These are phyloP conservation scores for Cokeromyces recurvatus DNA, from an alignment of 371 early-diverging fungal species.

Conservation along the genomic window DNA sequence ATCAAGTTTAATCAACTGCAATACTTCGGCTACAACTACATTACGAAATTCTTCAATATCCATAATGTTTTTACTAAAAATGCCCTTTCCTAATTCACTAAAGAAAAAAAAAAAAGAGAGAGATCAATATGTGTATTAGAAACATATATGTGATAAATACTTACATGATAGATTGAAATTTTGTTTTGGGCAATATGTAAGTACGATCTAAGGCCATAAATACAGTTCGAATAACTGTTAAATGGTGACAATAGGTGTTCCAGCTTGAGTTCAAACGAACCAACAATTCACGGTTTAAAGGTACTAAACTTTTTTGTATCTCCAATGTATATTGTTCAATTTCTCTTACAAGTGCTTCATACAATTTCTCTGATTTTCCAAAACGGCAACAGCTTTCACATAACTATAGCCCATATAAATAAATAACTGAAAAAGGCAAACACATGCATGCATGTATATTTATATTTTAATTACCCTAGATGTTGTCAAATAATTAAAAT, in stretches of 20 bases:
- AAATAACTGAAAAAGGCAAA: no score
- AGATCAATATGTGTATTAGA: not conserved
- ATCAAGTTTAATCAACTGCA: slow-evolving; percentile 7
- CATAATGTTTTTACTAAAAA: slow-evolving; percentile 15
- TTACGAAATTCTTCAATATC: slow-evolving; percentile 1
- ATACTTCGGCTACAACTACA: slow-evolving; percentile 3
- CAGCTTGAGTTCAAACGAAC: slow-evolving; percentile 36
- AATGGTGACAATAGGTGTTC: slow-evolving; percentile 20
- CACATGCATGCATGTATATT: no score
- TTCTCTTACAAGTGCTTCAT: slow-evolving; percentile 54
- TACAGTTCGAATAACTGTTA: slow-evolving; percentile 71
- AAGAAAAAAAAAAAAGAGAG: not conserved
- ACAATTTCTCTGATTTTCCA: slow-evolving; percentile 62
- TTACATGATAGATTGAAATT: slow-evolving; percentile 67
- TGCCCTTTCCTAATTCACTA: slow-evolving; percentile 8
- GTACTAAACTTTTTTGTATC: no score
- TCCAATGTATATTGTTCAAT: slow-evolving; percentile 45
- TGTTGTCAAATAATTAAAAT: not conserved
- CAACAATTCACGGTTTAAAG: slow-evolving; percentile 1
- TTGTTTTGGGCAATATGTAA: slow-evolving; percentile 72
- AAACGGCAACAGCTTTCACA: slow-evolving; percentile 80
- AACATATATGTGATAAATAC: not conserved
- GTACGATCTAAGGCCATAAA: slow-evolving; percentile 91
- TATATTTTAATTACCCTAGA: slow-evolving; percentile 2
- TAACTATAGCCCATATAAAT: slow-evolving; percentile 14